Evolutionary conservation across 768 basidiomycete species (phyloP).

Genomic region (Agaricus blazei): DNA sequence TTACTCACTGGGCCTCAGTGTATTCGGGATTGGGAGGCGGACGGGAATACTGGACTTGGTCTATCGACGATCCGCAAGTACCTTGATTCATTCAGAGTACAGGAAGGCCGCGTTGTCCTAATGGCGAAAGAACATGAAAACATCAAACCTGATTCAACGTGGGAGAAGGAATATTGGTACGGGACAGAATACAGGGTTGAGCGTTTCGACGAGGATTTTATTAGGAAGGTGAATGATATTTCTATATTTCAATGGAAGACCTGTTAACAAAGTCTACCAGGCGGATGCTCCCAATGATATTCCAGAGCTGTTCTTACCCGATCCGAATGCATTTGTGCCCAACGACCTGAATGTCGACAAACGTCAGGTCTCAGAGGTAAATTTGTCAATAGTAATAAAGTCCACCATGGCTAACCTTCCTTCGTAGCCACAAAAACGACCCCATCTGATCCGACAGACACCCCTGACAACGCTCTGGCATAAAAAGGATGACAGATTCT

Average conservation of each 20-base stretch:
- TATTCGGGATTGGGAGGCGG: conserved; percentile 65
- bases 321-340: conserved; percentile 89
- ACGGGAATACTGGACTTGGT: conserved; percentile 32
- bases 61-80: conserved; percentile 55
- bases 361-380: conserved; percentile 58
- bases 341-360: conserved; percentile 81
- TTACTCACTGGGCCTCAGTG: conserved; percentile 68
- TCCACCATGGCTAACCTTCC: not conserved
- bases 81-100: conserved; percentile 53
- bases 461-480: conserved; percentile 79
- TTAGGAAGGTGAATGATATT: conserved; percentile 34
- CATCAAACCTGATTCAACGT: conserved; percentile 36
- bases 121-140: conserved; percentile 71
- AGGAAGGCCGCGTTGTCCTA: conserved; percentile 64
- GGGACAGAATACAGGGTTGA: conserved; percentile 84
- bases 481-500: conserved; percentile 96
- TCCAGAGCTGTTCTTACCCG: conserved; percentile 70
- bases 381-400: no score
- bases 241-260: not conserved
- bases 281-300: conserved; percentile 61
- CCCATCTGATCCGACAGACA: conserved; percentile 71
- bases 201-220: conserved; percentile 57
- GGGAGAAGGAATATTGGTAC: conserved; percentile 88
- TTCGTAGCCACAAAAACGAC: conserved; percentile 65
- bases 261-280: conserved; percentile 28